These are phyloP conservation scores for Colletotrichum salicis DNA, from an alignment of 2,329 filamentous ascomycete species.

Conservation along the genomic window DNA sequence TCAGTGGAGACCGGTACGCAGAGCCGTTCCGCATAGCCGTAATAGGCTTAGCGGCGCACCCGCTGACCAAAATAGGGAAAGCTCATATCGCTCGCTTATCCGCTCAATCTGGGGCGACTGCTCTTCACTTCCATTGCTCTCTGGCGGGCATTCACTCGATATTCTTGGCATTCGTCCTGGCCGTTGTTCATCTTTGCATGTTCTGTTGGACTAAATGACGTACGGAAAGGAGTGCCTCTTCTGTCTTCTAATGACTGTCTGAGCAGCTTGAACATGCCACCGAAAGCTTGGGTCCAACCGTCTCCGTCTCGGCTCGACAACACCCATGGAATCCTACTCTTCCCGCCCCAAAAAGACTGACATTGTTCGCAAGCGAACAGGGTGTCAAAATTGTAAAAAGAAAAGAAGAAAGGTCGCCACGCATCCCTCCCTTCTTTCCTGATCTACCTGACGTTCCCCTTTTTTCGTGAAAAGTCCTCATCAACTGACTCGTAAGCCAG, in stretches of 20 bases:
- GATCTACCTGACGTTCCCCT: no score
- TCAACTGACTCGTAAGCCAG: not conserved
- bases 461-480: no score
- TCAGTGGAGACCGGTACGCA: not conserved
- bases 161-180: not conserved
- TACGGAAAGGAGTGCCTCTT: not conserved
- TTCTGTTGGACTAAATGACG: not conserved
- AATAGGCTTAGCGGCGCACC: not conserved
- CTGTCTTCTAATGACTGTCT: not conserved
- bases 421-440: no score
- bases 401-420: constrained; percentile 20
- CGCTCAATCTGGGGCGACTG: not conserved
- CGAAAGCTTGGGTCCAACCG: no score
- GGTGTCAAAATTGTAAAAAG: constrained; percentile 28
- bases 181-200: not conserved
- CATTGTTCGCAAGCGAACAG: constrained; percentile 29
- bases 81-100: not conserved
- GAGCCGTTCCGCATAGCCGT: not conserved
- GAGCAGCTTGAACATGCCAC: not conserved
- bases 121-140: not conserved
- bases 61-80: not conserved
- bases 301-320: not conserved
- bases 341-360: constrained; percentile 26
- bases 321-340: constrained; percentile 11
- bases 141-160: not conserved